Evolutionary conservation across 805 yeast species (phyloP).

Genomic region (Osmozyma mogii): DNA sequence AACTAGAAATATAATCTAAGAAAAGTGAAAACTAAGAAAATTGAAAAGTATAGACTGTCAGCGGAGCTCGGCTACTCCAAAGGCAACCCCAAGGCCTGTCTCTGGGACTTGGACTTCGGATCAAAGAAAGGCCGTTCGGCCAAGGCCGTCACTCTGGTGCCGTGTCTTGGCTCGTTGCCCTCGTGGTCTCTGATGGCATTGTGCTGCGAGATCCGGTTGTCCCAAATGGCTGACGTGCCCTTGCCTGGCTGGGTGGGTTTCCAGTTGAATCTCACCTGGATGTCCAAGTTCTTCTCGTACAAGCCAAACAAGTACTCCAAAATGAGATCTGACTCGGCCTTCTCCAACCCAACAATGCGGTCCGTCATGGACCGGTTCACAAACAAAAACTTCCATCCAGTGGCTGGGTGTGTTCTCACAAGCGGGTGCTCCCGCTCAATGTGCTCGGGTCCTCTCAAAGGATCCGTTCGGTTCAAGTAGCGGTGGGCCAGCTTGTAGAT

Average conservation of each 20-base stretch:
- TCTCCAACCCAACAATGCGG: slow-evolving; percentile 45
- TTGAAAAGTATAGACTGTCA: too few relatives aligned
- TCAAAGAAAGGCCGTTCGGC: slow-evolving; percentile 50
- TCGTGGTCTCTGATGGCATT: slow-evolving; percentile 4
- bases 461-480: slow-evolving; percentile 36
- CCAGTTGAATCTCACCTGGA: slow-evolving; percentile 28
- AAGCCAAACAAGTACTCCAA: slow-evolving; percentile 39
- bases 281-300: slow-evolving; percentile 44
- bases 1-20: too few relatives aligned
- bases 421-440: slow-evolving; percentile 53
- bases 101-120: slow-evolving; percentile 41
- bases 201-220: slow-evolving; percentile 9
- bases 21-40: too few relatives aligned
- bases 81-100: slow-evolving; percentile 40
- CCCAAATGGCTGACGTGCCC: slow-evolving; percentile 9
- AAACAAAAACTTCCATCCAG: slow-evolving; percentile 53
- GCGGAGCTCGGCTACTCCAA: slow-evolving; percentile 9
- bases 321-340: slow-evolving; percentile 42
- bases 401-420: slow-evolving; percentile 57
- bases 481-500: slow-evolving; percentile 35
- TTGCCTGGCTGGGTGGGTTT: slow-evolving; percentile 28
- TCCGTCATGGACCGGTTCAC: slow-evolving; percentile 45
- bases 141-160: slow-evolving; percentile 36
- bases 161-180: slow-evolving; percentile 5
- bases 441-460: slow-evolving; percentile 39